Evolutionary conservation across 1,284 basidiomycete species (phyloP).

Genomic region (Moesziomyces sp.): DNA sequence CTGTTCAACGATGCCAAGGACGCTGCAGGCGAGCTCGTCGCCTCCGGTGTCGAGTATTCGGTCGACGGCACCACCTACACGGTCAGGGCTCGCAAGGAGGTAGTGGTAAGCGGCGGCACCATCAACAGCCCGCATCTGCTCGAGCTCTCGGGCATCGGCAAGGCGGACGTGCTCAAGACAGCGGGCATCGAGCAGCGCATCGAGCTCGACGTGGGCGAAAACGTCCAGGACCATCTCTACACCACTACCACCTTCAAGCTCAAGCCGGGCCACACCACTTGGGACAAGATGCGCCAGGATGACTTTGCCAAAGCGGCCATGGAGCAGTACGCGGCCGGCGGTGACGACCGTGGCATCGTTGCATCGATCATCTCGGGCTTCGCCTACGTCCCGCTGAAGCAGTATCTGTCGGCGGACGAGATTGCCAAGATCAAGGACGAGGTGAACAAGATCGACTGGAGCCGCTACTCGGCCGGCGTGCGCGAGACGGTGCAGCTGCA

Average conservation of each 20-base stretch:
- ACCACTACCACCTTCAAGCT: constrained; percentile 66
- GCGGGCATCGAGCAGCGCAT: constrained; percentile 41
- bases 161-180: constrained; percentile 34
- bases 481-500: constrained; percentile 50
- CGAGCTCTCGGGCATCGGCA: constrained; percentile 56
- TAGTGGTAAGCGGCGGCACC: constrained; percentile 71
- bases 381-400: constrained; percentile 46
- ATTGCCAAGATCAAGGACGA: constrained; percentile 40
- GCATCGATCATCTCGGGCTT: constrained; percentile 55
- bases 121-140: constrained; percentile 68
- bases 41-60: constrained; percentile 62
- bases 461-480: constrained; percentile 40
- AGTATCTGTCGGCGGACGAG: constrained; percentile 46
- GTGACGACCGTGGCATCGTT: constrained; percentile 52
- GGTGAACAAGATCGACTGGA: constrained; percentile 35
- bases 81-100: constrained; percentile 68
- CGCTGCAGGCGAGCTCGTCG: constrained; percentile 30
- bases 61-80: constrained; percentile 51
- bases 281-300: constrained; percentile 55
- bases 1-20: constrained; percentile 21
- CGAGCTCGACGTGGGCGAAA: constrained; percentile 70
- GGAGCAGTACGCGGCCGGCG: constrained; percentile 46
- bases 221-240: constrained; percentile 71
- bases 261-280: constrained; percentile 50
- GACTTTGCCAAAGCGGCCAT: constrained; percentile 56